These are phyloP conservation scores for Pseudotulostoma volvatum DNA, from an alignment of 495 filamentous ascomycete genomes.

Conservation along the genomic window DNA sequence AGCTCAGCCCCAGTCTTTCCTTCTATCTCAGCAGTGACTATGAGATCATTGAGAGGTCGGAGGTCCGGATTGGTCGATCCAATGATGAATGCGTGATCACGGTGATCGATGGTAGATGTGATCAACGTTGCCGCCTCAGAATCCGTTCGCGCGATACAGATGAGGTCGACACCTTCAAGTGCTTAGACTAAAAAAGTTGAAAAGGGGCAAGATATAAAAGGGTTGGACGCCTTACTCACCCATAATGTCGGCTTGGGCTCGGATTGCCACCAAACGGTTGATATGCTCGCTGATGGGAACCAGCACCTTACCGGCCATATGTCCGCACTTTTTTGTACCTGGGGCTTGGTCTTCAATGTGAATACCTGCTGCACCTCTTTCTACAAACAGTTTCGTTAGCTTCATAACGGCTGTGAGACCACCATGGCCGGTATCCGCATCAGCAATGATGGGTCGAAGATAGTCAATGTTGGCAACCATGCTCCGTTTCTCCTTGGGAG, in stretches of 20 bases:
- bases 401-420: constrained; percentile 98
- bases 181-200: background rate
- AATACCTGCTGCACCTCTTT: constrained; percentile 93
- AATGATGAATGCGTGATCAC: constrained; percentile 87
- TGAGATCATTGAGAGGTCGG: constrained; percentile 75
- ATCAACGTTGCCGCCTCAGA: constrained; percentile 96
- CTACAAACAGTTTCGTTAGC: constrained; percentile 92
- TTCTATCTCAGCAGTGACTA: constrained; percentile 66
- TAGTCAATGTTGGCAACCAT: constrained; percentile 79
- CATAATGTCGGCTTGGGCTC: constrained; percentile 98
- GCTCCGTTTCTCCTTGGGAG: constrained; percentile 52
- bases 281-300: constrained; percentile 97
- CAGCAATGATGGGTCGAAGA: constrained; percentile 88
- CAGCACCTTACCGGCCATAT: constrained; percentile 98
- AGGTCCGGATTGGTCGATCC: constrained; percentile 75
- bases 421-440: constrained; percentile 95
- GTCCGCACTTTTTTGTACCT: constrained; percentile 97
- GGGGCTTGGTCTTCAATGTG: constrained; percentile 98
- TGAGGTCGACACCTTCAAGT: constrained; percentile 49
- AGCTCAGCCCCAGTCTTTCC: constrained; percentile 72
- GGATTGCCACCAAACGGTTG: constrained; percentile 91
- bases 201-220: background rate
- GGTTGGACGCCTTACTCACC: constrained; percentile 29
- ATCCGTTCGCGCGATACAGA: constrained; percentile 87
- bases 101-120: constrained; percentile 85